Evolutionary conservation across 2,329 filamentous ascomycete species (phyloP).

Genomic region (Biscogniauxia sp.): DNA sequence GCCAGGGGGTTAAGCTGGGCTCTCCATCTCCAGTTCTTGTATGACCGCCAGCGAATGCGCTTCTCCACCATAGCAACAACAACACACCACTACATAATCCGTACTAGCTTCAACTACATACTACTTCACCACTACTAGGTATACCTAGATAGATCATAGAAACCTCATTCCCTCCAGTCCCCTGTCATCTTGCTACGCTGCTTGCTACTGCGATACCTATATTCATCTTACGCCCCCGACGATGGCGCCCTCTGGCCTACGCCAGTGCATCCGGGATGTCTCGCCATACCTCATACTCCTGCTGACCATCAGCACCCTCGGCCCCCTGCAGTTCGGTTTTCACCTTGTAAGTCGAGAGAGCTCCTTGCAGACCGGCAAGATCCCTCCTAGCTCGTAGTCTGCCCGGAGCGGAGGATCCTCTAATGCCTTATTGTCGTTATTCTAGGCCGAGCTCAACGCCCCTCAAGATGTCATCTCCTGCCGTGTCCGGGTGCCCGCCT

Average conservation of each 20-base stretch:
- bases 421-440: not conserved
- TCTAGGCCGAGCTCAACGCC: constrained; percentile 87
- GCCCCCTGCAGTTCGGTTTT: constrained; percentile 91
- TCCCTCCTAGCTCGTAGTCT: too few species aligned
- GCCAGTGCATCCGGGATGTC: constrained; percentile 45
- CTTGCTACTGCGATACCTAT: not conserved
- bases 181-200: not conserved
- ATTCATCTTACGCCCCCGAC: not conserved
- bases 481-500: constrained; percentile 55
- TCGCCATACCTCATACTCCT: constrained; percentile 77
- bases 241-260: constrained; percentile 27
- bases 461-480: constrained; percentile 93
- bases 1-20: too few species aligned
- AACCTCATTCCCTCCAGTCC: not conserved
- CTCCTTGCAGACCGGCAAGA: too few species aligned
- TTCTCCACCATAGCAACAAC: not conserved
- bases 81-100: too few species aligned
- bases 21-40: not conserved
- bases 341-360: constrained; percentile 64
- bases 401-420: not conserved
- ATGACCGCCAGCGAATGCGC: not conserved
- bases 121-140: too few species aligned
- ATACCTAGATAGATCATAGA: too few species aligned
- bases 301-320: constrained; percentile 74
- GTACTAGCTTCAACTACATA: too few species aligned